Conservation (phyloP, 208 protist genomes). For the Leishmania arabica region DNA sequence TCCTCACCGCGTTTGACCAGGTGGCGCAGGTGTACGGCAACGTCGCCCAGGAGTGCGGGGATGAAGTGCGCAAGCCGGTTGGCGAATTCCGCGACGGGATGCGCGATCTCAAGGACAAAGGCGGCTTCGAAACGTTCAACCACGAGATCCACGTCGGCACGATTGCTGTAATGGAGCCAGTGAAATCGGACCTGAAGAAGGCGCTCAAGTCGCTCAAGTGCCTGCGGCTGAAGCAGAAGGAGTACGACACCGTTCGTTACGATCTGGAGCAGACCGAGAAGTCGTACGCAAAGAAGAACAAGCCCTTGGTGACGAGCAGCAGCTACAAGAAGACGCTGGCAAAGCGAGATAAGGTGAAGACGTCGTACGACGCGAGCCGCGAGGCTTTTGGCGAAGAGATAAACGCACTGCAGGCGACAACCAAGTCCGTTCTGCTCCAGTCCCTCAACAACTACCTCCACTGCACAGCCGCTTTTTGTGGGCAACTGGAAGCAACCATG, state of each 20-base stretch:
- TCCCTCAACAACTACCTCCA: conserved; percentile 63
- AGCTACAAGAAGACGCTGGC: conserved; percentile 49
- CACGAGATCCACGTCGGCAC: conserved; percentile 47
- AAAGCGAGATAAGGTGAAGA: conserved; percentile 50
- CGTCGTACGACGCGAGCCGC: conserved; percentile 37
- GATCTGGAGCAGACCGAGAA: conserved; percentile 60
- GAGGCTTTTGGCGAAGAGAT: conserved; percentile 35
- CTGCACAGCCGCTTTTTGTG: conserved; percentile 46
- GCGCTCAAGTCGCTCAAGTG: conserved; percentile 40
- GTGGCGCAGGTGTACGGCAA: conserved; percentile 53
- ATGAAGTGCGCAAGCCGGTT: conserved; percentile 25
- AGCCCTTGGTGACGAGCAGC: conserved; percentile 48
- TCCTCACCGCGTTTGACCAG: conserved; percentile 57
- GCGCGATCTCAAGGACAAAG: conserved; percentile 62
- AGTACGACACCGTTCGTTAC: conserved; percentile 54
- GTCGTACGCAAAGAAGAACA: conserved; percentile 73
- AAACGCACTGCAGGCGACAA: conserved; percentile 29
- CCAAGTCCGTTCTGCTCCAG: conserved; percentile 25
- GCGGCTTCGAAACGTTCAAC: conserved; percentile 56
- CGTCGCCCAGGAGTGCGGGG: conserved; percentile 36
- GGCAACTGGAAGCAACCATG: conserved; percentile 56
- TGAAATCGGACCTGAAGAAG: conserved; percentile 45
- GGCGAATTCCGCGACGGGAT: conserved; percentile 53
- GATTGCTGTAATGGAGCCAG: conserved; percentile 22
- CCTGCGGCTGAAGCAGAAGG: conserved; percentile 42